phyloP scores from a whole-genome alignment of 1,284 basidiomycete genomes.

The Phellopilus nigrolimitatus region DNA sequence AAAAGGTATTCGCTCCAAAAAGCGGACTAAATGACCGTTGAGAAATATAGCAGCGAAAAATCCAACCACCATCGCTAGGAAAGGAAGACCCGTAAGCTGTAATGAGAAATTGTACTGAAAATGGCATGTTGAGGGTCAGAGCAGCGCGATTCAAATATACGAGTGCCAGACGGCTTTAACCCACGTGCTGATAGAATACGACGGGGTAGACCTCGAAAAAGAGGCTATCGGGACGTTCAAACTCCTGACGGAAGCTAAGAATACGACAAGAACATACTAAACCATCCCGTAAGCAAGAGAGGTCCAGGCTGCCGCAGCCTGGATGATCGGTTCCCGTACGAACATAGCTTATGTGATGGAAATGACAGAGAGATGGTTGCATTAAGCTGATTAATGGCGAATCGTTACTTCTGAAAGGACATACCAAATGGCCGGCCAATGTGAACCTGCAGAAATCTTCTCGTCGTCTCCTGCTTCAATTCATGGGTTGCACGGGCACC shows the following conservation, averaged over 20 bases:
- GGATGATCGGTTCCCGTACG: slow-evolving; percentile 25
- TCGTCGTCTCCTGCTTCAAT: slow-evolving; percentile 19
- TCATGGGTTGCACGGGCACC: slow-evolving; percentile 26
- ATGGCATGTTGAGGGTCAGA: not conserved
- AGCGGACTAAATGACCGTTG: not conserved
- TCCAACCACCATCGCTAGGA: slow-evolving; percentile 21
- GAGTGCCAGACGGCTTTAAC: not conserved
- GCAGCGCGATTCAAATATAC: not conserved
- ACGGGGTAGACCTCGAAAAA: slow-evolving; percentile 28
- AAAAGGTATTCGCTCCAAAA: slow-evolving; percentile 19
- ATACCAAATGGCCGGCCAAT: slow-evolving; percentile 24
- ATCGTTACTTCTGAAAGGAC: not conserved
- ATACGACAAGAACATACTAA: slow-evolving; percentile 22
- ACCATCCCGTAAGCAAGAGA: slow-evolving; percentile 27
- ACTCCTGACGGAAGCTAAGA: slow-evolving; percentile 13
- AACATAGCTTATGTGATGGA: slow-evolving; percentile 23
- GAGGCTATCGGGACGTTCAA: slow-evolving; percentile 15
- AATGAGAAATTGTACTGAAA: slow-evolving; percentile 23
- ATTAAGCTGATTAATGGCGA: not conserved
- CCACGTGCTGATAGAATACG: slow-evolving; percentile 25
- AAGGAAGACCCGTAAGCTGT: slow-evolving; percentile 22
- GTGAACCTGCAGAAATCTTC: slow-evolving; percentile 22
- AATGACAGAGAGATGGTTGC: too few species aligned
- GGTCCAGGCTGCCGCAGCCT: slow-evolving; percentile 26
- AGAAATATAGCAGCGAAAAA: slow-evolving; percentile 17